phyloP scores from a whole-genome alignment of 371 early-diverging fungal genomes.

The Actinomortierella ambigua region DNA sequence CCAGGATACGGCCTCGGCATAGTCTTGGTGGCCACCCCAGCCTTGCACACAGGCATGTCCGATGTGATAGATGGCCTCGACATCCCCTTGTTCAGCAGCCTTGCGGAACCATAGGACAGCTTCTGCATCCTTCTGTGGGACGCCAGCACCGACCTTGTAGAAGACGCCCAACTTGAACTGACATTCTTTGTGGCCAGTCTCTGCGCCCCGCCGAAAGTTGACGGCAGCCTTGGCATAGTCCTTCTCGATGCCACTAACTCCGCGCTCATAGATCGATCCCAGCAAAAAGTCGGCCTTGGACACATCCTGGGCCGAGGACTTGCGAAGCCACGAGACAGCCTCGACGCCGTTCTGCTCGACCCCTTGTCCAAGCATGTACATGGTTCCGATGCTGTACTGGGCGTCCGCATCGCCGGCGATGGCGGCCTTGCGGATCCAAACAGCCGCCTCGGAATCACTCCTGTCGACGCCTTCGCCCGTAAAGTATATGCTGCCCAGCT shows the following conservation, averaged over 20 bases:
- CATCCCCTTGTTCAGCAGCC: slow-evolving; percentile 76
- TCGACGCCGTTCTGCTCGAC: slow-evolving; percentile 62
- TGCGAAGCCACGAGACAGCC: slow-evolving; percentile 71
- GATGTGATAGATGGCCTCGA: slow-evolving; percentile 77
- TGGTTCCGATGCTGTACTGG: slow-evolving; percentile 76
- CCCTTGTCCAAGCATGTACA: slow-evolving; percentile 80
- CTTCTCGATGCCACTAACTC: slow-evolving; percentile 73
- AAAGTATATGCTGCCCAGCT: slow-evolving; percentile 80
- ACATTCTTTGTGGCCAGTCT: slow-evolving; percentile 73
- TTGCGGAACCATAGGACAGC: slow-evolving; percentile 74
- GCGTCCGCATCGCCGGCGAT: slow-evolving; percentile 67
- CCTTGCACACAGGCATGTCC: slow-evolving; percentile 85
- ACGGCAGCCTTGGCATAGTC: slow-evolving; percentile 63
- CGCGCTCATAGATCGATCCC: slow-evolving; percentile 83
- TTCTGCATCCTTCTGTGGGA: slow-evolving; percentile 53
- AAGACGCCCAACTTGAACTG: slow-evolving; percentile 80
- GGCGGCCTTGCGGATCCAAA: slow-evolving; percentile 53
- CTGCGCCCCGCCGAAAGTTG: slow-evolving; percentile 75
- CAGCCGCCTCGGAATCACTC: slow-evolving; percentile 57
- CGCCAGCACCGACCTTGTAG: slow-evolving; percentile 76
- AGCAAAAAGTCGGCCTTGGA: slow-evolving; percentile 79
- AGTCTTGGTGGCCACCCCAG: slow-evolving; percentile 68
- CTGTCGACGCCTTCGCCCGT: slow-evolving; percentile 67
- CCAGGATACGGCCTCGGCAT: slow-evolving; percentile 71
- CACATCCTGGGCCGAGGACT: slow-evolving; percentile 61